Evolutionary conservation across 306 rosid genomes (phyloP), one percentile per base, ranked within the genome.

Genomic region (Corylus heterophylla): DNA sequence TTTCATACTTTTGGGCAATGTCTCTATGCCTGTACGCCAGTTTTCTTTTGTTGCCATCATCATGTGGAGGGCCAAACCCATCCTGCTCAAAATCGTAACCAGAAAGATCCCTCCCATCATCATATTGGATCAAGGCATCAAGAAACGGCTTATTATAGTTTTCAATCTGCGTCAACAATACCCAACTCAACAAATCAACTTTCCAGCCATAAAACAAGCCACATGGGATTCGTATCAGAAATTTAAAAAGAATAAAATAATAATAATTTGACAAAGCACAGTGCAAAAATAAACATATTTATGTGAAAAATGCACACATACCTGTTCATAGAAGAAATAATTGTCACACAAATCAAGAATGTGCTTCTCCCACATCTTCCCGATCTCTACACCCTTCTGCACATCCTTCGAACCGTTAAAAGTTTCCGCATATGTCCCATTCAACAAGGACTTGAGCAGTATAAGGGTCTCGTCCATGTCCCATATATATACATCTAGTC

Each of bases 391-490:
- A 11, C 98, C 97, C 84, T 85, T 94, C 77, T 83, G 88, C 61
- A 83, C 89, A 81, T 89, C 91, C 88, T 94, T 92, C 81, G 71
- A 70, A 44, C 97, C 97, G 8, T 75, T 45, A 79, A 91, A 92
- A 76, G 89, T 89, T 90, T 79, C 87, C 0, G 97, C 97, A 16
- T 91, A 94, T 0, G 91, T 81, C 68, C 93, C 90, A 74, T 88
- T 89, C 87, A 94, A 87, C 87, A 94, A 85, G 54, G 98, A 94
- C 82, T 88, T 88, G 71, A 94, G 97, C 69, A 92, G 85, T 74
- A 92, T 88, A 84, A 92, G 94, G 73, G 97, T 94, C 91, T 94
- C 98, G 63, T 94, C 98, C 98, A 94, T 92, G 83, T 92, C 97
- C 98, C 98, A 92, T 64, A 89, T 76, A 44, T 89, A 89, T 16